Evolutionary conservation across 2,329 filamentous ascomycete genomes (phyloP).

Genomic region (Aulographum hederae): DNA sequence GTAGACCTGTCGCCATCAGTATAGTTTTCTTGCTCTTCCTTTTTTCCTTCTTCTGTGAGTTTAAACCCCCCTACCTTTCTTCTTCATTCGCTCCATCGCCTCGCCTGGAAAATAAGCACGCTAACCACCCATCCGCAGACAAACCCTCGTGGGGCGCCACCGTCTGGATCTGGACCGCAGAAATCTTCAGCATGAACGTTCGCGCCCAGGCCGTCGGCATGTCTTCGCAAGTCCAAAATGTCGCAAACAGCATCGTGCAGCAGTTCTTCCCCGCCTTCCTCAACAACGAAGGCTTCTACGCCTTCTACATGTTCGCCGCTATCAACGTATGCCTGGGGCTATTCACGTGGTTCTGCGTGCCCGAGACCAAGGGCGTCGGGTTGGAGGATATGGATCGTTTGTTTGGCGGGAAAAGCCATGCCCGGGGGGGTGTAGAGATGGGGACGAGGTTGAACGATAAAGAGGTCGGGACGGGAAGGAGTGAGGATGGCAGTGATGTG

Average conservation of each 20-base stretch:
- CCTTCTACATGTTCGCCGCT: slow-evolving; percentile 36
- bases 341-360: slow-evolving; percentile 24
- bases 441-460: slow-evolving; percentile 10
- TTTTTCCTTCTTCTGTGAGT: slow-evolving; percentile 40
- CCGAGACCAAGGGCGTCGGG: slow-evolving; percentile 25
- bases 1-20: slow-evolving; percentile 42
- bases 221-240: slow-evolving; percentile 37
- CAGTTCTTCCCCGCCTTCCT: slow-evolving; percentile 55
- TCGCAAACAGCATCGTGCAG: slow-evolving; percentile 49
- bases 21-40: slow-evolving; percentile 51
- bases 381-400: slow-evolving; percentile 38
- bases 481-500: background rate
- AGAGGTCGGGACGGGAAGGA: background rate
- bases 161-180: slow-evolving; percentile 53
- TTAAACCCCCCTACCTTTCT: too few relatives aligned
- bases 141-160: slow-evolving; percentile 54
- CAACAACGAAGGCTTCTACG: slow-evolving; percentile 36
- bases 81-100: slow-evolving; percentile 6
- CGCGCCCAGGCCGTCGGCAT: slow-evolving; percentile 53
- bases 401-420: slow-evolving; percentile 38
- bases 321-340: slow-evolving; percentile 22
- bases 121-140: slow-evolving; percentile 22
- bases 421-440: slow-evolving; percentile 33
- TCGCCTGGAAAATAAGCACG: slow-evolving; percentile 1
- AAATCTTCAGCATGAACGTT: slow-evolving; percentile 56